Evolutionary conservation across 306 rosid species (phyloP).

Genomic region (peach (Prunus persica)): DNA sequence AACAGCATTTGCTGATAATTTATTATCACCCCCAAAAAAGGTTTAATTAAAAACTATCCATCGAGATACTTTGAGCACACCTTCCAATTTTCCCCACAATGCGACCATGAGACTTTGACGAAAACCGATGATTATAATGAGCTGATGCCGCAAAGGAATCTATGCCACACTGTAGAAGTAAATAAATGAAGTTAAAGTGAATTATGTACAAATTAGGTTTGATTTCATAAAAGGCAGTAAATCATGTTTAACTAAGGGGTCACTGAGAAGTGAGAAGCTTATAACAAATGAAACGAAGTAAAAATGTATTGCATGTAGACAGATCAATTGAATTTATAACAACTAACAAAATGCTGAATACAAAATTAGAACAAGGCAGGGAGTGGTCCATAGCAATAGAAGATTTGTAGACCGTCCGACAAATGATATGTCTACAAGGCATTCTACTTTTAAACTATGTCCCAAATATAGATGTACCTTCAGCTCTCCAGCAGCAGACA

Average conservation of each 20-base stretch:
- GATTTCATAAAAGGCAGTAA: not conserved
- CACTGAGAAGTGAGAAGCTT: not conserved
- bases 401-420: not conserved
- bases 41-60: conserved; percentile 6
- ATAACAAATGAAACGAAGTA: not conserved
- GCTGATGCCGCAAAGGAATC: conserved; percentile 70
- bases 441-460: not conserved
- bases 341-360: not conserved
- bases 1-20: not conserved
- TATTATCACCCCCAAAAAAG: not conserved
- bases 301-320: not conserved
- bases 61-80: conserved; percentile 37
- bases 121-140: conserved; percentile 67
- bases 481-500: conserved; percentile 78
- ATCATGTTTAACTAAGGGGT: not conserved
- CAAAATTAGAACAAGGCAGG: not conserved
- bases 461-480: conserved; percentile 55
- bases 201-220: not conserved
- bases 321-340: not conserved
- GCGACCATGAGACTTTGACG: conserved; percentile 86
- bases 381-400: not conserved
- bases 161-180: conserved; percentile 65
- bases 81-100: conserved; percentile 85
- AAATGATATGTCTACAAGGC: not conserved
- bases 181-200: conserved; percentile 25